A percentile compares a stretch with the other conserved stretches of the same genome.
phyloP scores from a whole-genome alignment of 177 flowering plant genomes.

The Vitis hybrid region DNA sequence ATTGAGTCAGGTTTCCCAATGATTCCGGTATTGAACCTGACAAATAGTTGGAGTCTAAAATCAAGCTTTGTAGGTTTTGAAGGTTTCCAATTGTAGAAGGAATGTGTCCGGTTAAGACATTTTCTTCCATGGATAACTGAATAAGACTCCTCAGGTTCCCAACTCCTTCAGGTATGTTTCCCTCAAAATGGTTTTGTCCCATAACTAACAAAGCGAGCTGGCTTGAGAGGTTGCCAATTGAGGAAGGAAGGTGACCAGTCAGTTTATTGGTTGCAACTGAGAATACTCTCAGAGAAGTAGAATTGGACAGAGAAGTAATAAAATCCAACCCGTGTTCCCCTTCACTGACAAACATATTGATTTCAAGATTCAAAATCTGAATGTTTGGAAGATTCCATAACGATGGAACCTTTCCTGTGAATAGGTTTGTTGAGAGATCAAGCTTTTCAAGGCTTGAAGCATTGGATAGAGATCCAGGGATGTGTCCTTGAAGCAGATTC shows the following conservation, averaged over 20 bases:
- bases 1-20: conserved; percentile 15
- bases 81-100: conserved; percentile 19
- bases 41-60: background rate
- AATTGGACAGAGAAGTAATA: conserved; percentile 17
- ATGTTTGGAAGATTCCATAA: conserved; percentile 16
- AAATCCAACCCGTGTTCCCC: conserved; percentile 16
- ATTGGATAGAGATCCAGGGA: conserved; percentile 22
- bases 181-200: conserved; percentile 15
- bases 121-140: conserved; percentile 4
- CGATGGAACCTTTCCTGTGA: conserved; percentile 19
- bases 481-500: conserved; percentile 16
- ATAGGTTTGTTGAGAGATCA: conserved; percentile 17
- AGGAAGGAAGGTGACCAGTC: conserved; percentile 18
- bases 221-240: conserved; percentile 23
- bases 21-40: conserved; percentile 19
- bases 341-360: conserved; percentile 15
- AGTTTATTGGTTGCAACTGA: conserved; percentile 15
- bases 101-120: conserved; percentile 16
- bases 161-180: conserved; percentile 14
- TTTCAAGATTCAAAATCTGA: conserved; percentile 13
- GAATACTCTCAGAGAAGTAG: conserved; percentile 16
- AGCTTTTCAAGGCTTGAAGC: conserved; percentile 16
- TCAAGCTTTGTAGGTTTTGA: conserved; percentile 6
- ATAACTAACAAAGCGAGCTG: conserved; percentile 12
- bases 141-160: conserved; percentile 9